Evolutionary conservation across 2,329 filamentous ascomycete genomes (phyloP).

Genomic region (Pseudogymnoascus sp.): DNA sequence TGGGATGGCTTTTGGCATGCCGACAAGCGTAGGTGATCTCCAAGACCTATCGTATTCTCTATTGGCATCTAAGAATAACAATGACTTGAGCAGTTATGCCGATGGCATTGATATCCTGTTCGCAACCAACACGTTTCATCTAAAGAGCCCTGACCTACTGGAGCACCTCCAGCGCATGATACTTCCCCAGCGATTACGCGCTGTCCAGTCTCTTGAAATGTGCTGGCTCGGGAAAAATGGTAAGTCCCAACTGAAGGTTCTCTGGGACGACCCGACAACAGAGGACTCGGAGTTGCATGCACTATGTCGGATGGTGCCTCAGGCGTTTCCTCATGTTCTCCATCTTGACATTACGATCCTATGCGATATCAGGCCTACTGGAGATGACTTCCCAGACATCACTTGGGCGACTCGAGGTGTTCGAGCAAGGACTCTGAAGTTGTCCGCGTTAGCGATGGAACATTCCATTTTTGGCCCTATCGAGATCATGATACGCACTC

Average conservation of each 20-base stretch:
- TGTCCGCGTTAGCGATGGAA: neutral
- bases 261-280: neutral
- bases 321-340: neutral
- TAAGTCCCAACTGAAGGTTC: neutral
- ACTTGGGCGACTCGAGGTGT: neutral
- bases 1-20: neutral
- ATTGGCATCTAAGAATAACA: neutral
- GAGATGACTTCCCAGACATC: neutral
- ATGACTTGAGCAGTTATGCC: neutral
- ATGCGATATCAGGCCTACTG: neutral
- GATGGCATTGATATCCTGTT: constrained; percentile 1
- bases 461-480: neutral
- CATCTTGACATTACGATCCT: neutral
- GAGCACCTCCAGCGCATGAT: neutral
- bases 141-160: neutral
- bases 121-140: neutral
- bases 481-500: neutral
- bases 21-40: neutral
- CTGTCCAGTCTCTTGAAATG: neutral
- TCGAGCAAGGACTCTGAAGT: neutral
- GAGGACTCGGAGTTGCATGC: neutral
- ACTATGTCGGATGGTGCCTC: neutral
- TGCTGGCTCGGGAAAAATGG: neutral
- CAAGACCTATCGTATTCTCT: neutral
- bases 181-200: neutral